Evolutionary conservation across 192 early-diverging fungal species (phyloP).

Genomic region (Gryganskiella cystojenkinii): DNA sequence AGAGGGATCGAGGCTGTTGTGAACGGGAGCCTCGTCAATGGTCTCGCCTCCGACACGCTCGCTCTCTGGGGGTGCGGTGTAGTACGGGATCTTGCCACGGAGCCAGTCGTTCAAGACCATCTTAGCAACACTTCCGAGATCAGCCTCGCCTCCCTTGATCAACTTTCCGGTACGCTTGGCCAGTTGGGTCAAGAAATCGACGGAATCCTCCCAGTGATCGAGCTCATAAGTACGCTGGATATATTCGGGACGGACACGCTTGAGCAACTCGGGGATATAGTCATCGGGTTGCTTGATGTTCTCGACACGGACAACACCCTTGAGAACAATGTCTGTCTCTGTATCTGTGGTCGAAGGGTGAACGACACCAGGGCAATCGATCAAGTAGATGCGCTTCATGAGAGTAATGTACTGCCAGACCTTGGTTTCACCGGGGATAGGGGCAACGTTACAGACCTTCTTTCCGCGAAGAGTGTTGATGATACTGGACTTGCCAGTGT

Average conservation of each 20-base stretch:
- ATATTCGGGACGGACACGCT: slow-evolving; percentile 90
- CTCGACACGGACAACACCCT: slow-evolving; percentile 95
- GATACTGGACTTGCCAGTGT: slow-evolving; percentile 97
- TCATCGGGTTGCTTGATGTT: slow-evolving; percentile 92
- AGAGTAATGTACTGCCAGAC: slow-evolving; percentile 99
- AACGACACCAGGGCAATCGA: slow-evolving; percentile 99
- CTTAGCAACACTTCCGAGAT: slow-evolving; percentile 89
- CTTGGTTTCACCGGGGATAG: slow-evolving; percentile 97
- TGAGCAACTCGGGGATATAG: slow-evolving; percentile 85
- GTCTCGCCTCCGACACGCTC: slow-evolving; percentile 47
- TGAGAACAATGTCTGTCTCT: slow-evolving; percentile 96
- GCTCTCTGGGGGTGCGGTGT: slow-evolving; percentile 79
- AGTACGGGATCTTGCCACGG: slow-evolving; percentile 97
- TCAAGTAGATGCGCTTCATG: slow-evolving; percentile 97
- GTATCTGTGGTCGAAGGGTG: slow-evolving; percentile 87
- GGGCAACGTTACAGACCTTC: slow-evolving; percentile 98
- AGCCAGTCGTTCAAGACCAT: slow-evolving; percentile 99
- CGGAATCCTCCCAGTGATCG: slow-evolving; percentile 82
- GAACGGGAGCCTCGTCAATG: slow-evolving; percentile 19
- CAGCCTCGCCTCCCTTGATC: slow-evolving; percentile 97
- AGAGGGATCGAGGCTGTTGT: slow-evolving; percentile 33
- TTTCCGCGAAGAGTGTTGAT: slow-evolving; percentile 97
- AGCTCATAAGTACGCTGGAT: slow-evolving; percentile 92
- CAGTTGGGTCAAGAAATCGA: slow-evolving; percentile 93
- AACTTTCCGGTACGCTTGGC: slow-evolving; percentile 90